Base-by-base conservation (phyloP, 1,139 yeast species). In the Debaryomycetaceae sp. region DNA sequence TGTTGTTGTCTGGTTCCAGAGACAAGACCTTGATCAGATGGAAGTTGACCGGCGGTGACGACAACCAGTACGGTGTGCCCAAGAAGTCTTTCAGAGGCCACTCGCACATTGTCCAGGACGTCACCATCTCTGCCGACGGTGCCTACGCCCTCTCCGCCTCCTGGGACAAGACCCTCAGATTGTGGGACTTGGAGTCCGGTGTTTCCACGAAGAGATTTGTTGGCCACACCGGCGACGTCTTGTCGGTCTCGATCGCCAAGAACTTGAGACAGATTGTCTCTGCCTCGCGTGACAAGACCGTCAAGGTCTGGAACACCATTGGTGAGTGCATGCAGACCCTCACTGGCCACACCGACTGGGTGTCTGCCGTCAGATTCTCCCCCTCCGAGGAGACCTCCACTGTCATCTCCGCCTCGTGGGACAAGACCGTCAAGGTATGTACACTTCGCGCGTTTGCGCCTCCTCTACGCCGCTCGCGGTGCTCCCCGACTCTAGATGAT, bases 131-230 rank as follows among this genome's bases (percentile, higher is more conserved):
- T 47, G 91, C 94, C 64, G 98, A 93, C 66, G 98, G 98, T 70
- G 82, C 84, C 62, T 91, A 81, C 77, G 98, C 96, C 61, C 77
- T 91, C 66, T 91, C 98, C 49, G 96, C 95, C 59, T 93, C 98
- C 58, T 91, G 99, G 99, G 98, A 91, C 69, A 86, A 83, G 77
- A 89, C 98, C 62, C 78, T 93, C 68, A 93, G 97, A 80, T 83
- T 91, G 64, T 91, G 99, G 99, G 91, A 86, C 69, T 78, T 91
- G 60, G 82, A 81, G 65, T 78, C 93, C 56, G 99, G 98, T 76
- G 84, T 82, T 70, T 82, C 91, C 61, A 76, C 88, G 71, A 79
- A 78, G 66, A 89, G 96, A 75, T 91, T 91, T 64, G 96, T 83
- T 52, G 99, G 98, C 61, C 99, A 91, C 94, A 79, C 78, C 51